Evolutionary conservation across 768 basidiomycete genomes (phyloP).

Genomic region (Panaeolus cyanescens): DNA sequence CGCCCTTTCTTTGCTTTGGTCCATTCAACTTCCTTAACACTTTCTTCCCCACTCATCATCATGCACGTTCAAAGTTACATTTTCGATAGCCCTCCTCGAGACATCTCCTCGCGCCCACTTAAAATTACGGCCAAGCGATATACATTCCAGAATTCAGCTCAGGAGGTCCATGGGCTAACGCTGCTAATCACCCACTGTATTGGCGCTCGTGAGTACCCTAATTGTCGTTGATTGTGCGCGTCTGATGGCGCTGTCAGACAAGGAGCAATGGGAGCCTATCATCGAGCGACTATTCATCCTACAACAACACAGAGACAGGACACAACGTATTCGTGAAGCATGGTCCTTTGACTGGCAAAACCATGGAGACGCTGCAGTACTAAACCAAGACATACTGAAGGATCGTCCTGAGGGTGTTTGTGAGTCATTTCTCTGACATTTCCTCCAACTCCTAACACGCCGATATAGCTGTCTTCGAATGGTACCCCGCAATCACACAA

Average conservation of each 20-base stretch:
- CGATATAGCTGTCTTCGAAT: slow-evolving; percentile 36
- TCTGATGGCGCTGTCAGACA: slow-evolving; percentile 35
- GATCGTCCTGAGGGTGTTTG: slow-evolving; percentile 35
- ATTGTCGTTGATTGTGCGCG: neutral
- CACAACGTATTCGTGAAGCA: slow-evolving; percentile 38
- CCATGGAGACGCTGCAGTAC: slow-evolving; percentile 48
- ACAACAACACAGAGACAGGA: slow-evolving; percentile 19
- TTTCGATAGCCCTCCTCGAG: slow-evolving; percentile 19
- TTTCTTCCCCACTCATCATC: neutral
- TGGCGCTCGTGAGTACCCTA: slow-evolving; percentile 40
- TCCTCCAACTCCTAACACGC: neutral
- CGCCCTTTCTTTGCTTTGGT: neutral
- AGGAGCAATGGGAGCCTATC: slow-evolving; percentile 57
- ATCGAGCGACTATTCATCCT: slow-evolving; percentile 38
- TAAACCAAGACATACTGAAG: slow-evolving; percentile 38
- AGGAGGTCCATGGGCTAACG: slow-evolving; percentile 38
- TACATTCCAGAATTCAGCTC: slow-evolving; percentile 21
- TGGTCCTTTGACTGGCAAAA: slow-evolving; percentile 56
- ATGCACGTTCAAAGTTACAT: slow-evolving; percentile 17
- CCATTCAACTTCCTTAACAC: neutral
- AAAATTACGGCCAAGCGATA: slow-evolving; percentile 51
- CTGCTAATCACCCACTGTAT: slow-evolving; percentile 50
- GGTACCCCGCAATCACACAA: slow-evolving; percentile 33
- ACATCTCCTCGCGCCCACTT: slow-evolving; percentile 19
- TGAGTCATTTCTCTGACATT: slow-evolving; percentile 19